phyloP scores from a whole-genome alignment of 192 early-diverging fungal species.

The Backusella westeae region DNA sequence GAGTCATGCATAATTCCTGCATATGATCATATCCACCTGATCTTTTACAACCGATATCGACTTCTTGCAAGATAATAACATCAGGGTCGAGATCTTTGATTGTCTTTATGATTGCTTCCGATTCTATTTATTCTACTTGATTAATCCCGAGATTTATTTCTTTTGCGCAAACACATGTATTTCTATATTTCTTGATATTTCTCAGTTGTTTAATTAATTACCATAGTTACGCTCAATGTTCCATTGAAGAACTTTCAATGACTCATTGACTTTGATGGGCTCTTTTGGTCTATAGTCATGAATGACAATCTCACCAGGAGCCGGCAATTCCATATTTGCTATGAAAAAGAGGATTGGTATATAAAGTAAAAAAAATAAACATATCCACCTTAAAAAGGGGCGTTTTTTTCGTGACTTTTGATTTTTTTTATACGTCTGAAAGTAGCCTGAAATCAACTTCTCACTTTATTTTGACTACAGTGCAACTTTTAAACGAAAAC shows the following conservation, averaged over 20 bases:
- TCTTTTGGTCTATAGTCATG: slow-evolving; percentile 5
- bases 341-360: not conserved
- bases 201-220: not conserved
- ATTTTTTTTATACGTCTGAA: not conserved
- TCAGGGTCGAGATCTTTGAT: slow-evolving; percentile 63
- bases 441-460: not conserved
- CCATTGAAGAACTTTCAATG: slow-evolving; percentile 72
- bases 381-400: not conserved
- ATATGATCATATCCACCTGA: slow-evolving; percentile 62
- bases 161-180: not conserved
- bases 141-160: not conserved
- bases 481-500: not conserved
- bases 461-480: not conserved
- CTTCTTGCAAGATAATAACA: slow-evolving; percentile 70
- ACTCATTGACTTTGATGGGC: slow-evolving; percentile 3
- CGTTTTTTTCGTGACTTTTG: slow-evolving; percentile 5
- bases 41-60: slow-evolving; percentile 75
- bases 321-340: not conserved
- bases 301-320: slow-evolving; percentile 12
- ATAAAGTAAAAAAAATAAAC: not conserved
- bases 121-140: slow-evolving; percentile 18
- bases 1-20: slow-evolving; percentile 53
- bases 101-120: slow-evolving; percentile 54
- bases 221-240: slow-evolving; percentile 83
- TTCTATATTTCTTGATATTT: not conserved